Percentiles rank a stretch among this genome's conserved stretches.
These are phyloP conservation scores for Arxiozyma slooffiae DNA, from an alignment of 1,139 yeast species.

Conservation along the genomic window DNA sequence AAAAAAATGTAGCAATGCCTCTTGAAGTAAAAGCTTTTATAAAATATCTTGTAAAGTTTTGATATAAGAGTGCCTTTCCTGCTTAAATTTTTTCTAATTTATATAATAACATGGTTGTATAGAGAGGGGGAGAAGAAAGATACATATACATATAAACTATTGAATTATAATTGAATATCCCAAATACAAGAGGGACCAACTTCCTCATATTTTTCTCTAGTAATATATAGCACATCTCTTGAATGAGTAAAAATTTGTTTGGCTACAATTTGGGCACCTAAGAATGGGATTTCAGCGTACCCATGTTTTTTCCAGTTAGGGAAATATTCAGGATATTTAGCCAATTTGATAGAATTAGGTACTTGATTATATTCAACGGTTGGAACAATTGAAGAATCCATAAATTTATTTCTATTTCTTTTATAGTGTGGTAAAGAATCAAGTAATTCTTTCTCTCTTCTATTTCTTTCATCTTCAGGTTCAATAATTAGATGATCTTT, in stretches of 20 bases:
- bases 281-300: conserved; percentile 64
- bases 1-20: too few relatives aligned
- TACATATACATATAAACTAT: background rate
- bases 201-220: conserved; percentile 64
- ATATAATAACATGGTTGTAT: background rate
- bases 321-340: conserved; percentile 81
- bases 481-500: conserved; percentile 45
- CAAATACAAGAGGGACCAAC: conserved; percentile 61
- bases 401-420: conserved; percentile 23
- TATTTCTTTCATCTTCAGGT: conserved; percentile 31
- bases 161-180: conserved; percentile 34
- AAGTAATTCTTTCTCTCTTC: conserved; percentile 28
- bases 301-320: conserved; percentile 85
- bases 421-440: conserved; percentile 16
- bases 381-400: conserved; percentile 24
- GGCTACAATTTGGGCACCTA: conserved; percentile 83
- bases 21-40: too few relatives aligned
- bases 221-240: conserved; percentile 60
- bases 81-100: background rate
- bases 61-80: background rate
- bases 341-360: conserved; percentile 60
- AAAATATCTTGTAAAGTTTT: background rate
- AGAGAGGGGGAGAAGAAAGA: too few relatives aligned
- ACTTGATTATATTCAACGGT: conserved; percentile 44
- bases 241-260: conserved; percentile 67